phyloP scores from a whole-genome alignment of 192 early-diverging fungal species.

The Podila epigama region DNA sequence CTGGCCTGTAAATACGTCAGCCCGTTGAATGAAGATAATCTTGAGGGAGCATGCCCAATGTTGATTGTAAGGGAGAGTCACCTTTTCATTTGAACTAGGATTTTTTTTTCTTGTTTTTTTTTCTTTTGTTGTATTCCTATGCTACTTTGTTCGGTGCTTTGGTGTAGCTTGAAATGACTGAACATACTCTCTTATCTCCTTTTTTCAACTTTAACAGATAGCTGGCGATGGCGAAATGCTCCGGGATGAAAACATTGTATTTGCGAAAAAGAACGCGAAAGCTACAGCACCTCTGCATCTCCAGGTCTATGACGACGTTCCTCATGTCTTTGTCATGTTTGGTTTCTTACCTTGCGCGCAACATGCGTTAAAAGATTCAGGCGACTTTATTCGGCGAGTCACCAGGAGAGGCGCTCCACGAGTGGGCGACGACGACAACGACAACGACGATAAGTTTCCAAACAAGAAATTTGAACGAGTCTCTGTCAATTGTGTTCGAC shows the following conservation, averaged over 20 bases:
- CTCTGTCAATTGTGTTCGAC: slow-evolving; percentile 5
- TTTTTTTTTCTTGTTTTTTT: too few species aligned
- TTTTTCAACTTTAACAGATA: slow-evolving; percentile 50
- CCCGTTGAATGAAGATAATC: slow-evolving; percentile 48
- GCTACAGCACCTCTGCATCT: slow-evolving; percentile 29
- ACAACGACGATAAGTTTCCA: too few species aligned
- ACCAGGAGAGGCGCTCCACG: not conserved
- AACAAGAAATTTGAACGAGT: slow-evolving; percentile 22
- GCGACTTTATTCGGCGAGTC: slow-evolving; percentile 22
- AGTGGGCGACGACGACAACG: not conserved
- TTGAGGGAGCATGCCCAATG: slow-evolving; percentile 51
- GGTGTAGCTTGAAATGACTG: too few species aligned
- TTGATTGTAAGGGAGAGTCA: slow-evolving; percentile 43
- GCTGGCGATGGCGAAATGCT: slow-evolving; percentile 54
- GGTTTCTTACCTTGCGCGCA: slow-evolving; percentile 16
- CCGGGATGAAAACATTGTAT: slow-evolving; percentile 57
- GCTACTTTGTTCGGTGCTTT: not conserved
- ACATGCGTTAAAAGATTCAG: slow-evolving; percentile 18
- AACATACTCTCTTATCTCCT: too few species aligned
- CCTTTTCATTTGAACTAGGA: too few species aligned
- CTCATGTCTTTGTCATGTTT: slow-evolving; percentile 58
- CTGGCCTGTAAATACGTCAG: slow-evolving; percentile 54
- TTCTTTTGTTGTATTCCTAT: too few species aligned
- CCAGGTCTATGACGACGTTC: slow-evolving; percentile 58
- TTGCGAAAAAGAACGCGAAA: slow-evolving; percentile 44